Percentiles rank a stretch among this genome's conserved stretches.
Evolutionary conservation across 176 grass and related monocot species (phyloP).

Genomic region (Eremochloa ophiuroides): DNA sequence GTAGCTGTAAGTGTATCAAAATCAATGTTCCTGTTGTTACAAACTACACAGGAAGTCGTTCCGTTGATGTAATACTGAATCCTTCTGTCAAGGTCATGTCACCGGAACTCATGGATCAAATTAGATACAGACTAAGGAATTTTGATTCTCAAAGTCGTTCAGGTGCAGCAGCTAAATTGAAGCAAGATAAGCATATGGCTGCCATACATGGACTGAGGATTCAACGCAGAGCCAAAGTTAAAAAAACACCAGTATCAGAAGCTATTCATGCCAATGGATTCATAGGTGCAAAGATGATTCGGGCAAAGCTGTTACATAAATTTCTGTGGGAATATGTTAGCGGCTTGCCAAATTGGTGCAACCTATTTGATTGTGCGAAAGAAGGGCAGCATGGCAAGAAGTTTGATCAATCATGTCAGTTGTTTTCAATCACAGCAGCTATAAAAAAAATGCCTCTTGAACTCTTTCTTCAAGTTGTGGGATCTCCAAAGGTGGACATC

Average conservation of each 20-base stretch:
- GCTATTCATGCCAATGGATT: slow-evolving; percentile 85
- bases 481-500: slow-evolving; percentile 74
- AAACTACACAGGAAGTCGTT: slow-evolving; percentile 61
- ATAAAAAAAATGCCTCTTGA: slow-evolving; percentile 74
- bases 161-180: slow-evolving; percentile 54
- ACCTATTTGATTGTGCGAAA: slow-evolving; percentile 36
- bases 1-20: slow-evolving; percentile 69
- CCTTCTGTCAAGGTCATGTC: slow-evolving; percentile 63
- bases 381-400: slow-evolving; percentile 35
- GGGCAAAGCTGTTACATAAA: slow-evolving; percentile 74
- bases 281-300: slow-evolving; percentile 78
- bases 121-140: slow-evolving; percentile 59
- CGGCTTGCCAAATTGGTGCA: slow-evolving; percentile 52
- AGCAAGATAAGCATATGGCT: slow-evolving; percentile 43
- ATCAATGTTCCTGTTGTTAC: slow-evolving; percentile 75
- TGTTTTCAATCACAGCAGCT: slow-evolving; percentile 73
- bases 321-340: slow-evolving; percentile 75
- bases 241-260: slow-evolving; percentile 47
- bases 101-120: slow-evolving; percentile 67
- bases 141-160: slow-evolving; percentile 66
- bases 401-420: slow-evolving; percentile 36
- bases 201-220: slow-evolving; percentile 31
- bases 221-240: slow-evolving; percentile 45
- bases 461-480: slow-evolving; percentile 90
- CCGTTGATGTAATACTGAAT: slow-evolving; percentile 73